A percentile compares a stretch with the other conserved stretches of the same genome.
Conservation (phyloP, 352 stramenopile genomes). For the Pythium monospermum region DNA sequence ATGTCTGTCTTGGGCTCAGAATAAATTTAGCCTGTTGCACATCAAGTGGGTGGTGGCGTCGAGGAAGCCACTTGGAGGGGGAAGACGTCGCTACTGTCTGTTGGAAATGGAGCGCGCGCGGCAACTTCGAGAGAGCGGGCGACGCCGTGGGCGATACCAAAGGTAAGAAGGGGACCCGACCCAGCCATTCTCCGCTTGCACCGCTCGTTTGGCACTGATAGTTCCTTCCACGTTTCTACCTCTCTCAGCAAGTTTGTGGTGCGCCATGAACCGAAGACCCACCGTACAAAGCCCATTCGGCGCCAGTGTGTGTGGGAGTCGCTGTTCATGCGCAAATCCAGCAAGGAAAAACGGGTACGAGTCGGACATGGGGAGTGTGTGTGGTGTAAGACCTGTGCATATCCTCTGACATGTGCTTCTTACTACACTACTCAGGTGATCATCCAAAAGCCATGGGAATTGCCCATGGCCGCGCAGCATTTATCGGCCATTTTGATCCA, state of each 20-base stretch:
- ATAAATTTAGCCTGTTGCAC: no score
- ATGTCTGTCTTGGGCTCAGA: no score
- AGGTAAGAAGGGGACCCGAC: constrained; percentile 35
- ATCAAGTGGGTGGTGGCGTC: no score
- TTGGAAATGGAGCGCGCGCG: constrained; percentile 29
- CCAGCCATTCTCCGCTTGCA: background rate
- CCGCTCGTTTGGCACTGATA: background rate
- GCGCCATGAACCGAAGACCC: constrained; percentile 48
- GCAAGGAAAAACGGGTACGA: constrained; percentile 48
- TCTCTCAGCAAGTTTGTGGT: constrained; percentile 41
- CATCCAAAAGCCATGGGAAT: constrained; percentile 64
- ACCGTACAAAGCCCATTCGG: constrained; percentile 24
- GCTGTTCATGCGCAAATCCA: constrained; percentile 76
- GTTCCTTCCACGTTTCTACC: background rate
- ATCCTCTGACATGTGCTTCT: background rate
- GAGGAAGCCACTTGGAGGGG: no score
- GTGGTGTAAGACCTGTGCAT: background rate
- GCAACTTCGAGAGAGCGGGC: constrained; percentile 34
- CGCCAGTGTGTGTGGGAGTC: constrained; percentile 52
- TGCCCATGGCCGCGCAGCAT: constrained; percentile 79
- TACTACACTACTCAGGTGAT: no score
- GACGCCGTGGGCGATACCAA: constrained; percentile 41
- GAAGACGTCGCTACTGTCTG: no score
- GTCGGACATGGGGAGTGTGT: background rate
- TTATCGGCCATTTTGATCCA: constrained; percentile 76